A percentile compares a stretch with the other conserved stretches of the same genome.
Conservation (phyloP, 2,329 filamentous ascomycete species). For the Hymenoscyphus linearis region DNA sequence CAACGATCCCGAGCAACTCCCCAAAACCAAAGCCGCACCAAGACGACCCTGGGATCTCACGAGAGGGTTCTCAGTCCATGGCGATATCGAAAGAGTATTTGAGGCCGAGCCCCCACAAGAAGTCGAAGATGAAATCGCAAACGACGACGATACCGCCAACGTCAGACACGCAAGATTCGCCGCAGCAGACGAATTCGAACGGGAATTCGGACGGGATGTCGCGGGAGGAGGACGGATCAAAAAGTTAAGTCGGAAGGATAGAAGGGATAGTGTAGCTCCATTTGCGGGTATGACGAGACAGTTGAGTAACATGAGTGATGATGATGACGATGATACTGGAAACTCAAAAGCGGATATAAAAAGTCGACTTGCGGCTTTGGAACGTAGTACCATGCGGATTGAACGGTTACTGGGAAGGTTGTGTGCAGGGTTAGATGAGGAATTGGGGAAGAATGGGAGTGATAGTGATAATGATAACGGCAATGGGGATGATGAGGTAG, state of each 20-base stretch:
- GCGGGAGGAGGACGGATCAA: constrained; percentile 1
- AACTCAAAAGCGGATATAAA: constrained; percentile 19
- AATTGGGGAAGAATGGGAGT: neutral
- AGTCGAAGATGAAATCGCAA: constrained; percentile 22
- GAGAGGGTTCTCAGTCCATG: constrained; percentile 28
- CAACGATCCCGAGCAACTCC: constrained; percentile 20
- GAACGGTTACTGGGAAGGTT: constrained; percentile 25
- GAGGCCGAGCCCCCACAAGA: constrained; percentile 26
- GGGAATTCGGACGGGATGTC: constrained; percentile 17
- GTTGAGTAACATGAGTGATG: constrained; percentile 17
- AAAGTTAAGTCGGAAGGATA: constrained; percentile 13
- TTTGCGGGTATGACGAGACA: constrained; percentile 24
- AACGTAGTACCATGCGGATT: constrained; percentile 24
- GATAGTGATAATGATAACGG: constrained; percentile 1
- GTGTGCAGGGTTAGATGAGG: constrained; percentile 21
- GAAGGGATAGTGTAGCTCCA: constrained; percentile 27
- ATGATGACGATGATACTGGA: constrained; percentile 9
- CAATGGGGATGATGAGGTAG: neutral
- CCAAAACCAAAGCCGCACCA: constrained; percentile 1
- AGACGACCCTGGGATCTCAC: constrained; percentile 26
- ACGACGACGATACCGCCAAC: constrained; percentile 15
- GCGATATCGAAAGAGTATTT: constrained; percentile 31
- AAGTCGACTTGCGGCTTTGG: constrained; percentile 22
- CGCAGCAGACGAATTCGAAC: constrained; percentile 13
- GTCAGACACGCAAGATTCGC: constrained; percentile 13